phyloP scores from a whole-genome alignment of 1,139 yeast genomes.

The Diutina ranongensis region DNA sequence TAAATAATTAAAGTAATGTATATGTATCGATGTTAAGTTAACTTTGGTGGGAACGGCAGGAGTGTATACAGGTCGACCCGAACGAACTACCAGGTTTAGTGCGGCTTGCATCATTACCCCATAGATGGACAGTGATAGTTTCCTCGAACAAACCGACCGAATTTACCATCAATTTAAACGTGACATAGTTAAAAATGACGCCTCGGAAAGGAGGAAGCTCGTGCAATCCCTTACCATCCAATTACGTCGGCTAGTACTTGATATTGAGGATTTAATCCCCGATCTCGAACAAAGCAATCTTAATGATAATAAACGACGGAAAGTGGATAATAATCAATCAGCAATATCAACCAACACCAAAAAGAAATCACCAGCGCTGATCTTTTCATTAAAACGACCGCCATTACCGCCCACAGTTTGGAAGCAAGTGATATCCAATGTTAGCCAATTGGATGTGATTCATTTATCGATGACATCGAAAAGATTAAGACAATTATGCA shows the following conservation, averaged over 20 bases:
- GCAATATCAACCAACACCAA: neutral
- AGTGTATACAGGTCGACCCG: too few relatives aligned
- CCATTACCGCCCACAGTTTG: neutral
- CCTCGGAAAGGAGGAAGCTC: neutral
- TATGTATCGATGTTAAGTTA: too few relatives aligned
- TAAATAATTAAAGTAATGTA: too few relatives aligned
- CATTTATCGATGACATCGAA: neutral
- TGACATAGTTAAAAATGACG: neutral
- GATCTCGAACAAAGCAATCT: neutral
- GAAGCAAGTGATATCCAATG: neutral
- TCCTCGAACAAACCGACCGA: neutral
- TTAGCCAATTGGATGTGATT: neutral
- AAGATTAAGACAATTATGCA: neutral
- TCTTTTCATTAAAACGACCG: neutral
- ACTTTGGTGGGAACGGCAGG: too few relatives aligned
- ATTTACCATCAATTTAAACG: neutral
- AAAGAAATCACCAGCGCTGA: neutral
- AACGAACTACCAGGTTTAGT: too few relatives aligned
- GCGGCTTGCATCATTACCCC: too few relatives aligned
- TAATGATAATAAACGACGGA: neutral
- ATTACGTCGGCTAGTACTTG: neutral
- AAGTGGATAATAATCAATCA: too few relatives aligned
- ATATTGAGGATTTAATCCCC: neutral
- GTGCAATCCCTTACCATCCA: neutral
- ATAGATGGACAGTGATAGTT: too few relatives aligned